Base-by-base conservation (phyloP, 1,139 yeast species). In the Pichia sp. region DNA sequence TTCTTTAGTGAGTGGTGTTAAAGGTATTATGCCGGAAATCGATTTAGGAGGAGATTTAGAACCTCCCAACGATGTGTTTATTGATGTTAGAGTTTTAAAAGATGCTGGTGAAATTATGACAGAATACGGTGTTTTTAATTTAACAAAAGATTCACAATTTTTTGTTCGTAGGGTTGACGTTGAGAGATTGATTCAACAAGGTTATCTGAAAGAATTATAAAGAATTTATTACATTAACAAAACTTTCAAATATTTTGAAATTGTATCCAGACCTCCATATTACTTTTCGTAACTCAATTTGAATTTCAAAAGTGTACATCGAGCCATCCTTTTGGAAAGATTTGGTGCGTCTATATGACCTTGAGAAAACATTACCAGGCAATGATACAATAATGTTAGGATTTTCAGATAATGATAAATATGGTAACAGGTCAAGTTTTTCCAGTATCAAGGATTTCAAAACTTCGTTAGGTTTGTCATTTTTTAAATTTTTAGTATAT, bases 91-190 rank as follows among this genome's bases (percentile, higher is more conserved):
- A 45, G 97, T 92, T 9, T 66, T 92, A 45, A 85, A 85, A 57
- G 95, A 92, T 58, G 97, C 96, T 0, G 98, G 98, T 1, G 97
- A 92, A 60, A 89, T 92, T 35, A 97, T 90, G 60, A 92, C 98
- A 0, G 98, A 92, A 62, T 92, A 92, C 56, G 98, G 98, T 29
- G 96, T 89, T 7, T 89, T 92, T 67, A 90, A 90, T 56, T 68
- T 92, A 55, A 87, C 95, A n/a, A 92, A 90, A 58, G 94, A 92
- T 63, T 86, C 96, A 4, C 98, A 92, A 61, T 90, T 92, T 61
- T 92, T 86, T 61, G 97, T 90, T 25, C 71, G 98, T 43, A 92
- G 87, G 56, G 81, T 94, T 0, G 98, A 92, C 59, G 98, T 92
- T 10, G 97, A 90, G 58, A 69, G 97, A 46, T 71, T 92, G 53